Evolutionary conservation across 331 rosid genomes (phyloP).

Genomic region (Erythrophleum ivorense): DNA sequence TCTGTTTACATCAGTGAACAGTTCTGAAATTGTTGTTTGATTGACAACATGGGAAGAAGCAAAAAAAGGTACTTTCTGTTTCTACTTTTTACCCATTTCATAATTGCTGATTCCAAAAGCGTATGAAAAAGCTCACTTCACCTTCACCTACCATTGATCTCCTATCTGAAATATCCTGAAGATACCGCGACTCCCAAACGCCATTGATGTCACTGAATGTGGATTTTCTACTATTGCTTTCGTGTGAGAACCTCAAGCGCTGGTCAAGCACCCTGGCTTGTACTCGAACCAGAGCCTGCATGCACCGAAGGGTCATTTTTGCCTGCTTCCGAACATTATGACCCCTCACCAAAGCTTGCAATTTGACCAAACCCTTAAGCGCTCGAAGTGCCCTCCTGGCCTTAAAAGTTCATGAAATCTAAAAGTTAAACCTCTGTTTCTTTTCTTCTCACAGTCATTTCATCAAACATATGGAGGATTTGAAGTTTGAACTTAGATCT

Average conservation of each 20-base stretch:
- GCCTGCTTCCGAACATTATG: conserved; percentile 97
- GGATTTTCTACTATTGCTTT: conserved; percentile 71
- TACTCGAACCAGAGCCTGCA: conserved; percentile 92
- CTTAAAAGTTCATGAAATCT: conserved; percentile 36
- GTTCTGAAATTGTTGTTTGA: conserved; percentile 18
- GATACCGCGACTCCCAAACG: conserved; percentile 73
- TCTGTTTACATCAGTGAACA: neutral
- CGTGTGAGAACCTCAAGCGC: conserved; percentile 76
- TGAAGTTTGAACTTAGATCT: conserved; percentile 24
- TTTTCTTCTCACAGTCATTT: neutral
- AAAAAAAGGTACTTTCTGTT: conserved; percentile 14
- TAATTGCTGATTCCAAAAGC: conserved; percentile 11
- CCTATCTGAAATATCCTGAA: conserved; percentile 80
- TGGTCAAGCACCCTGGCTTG: conserved; percentile 90
- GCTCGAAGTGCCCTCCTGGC: conserved; percentile 97
- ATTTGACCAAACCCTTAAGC: conserved; percentile 87
- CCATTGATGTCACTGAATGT: conserved; percentile 73
- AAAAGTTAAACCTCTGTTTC: neutral
- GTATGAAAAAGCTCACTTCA: conserved; percentile 3
- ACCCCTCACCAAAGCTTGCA: conserved; percentile 96
- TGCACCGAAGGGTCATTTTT: conserved; percentile 88
- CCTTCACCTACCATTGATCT: conserved; percentile 71
- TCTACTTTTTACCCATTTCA: neutral
- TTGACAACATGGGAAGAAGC: conserved; percentile 10
- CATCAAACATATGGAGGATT: neutral